These are phyloP conservation scores for Heliamphora exappendiculata DNA, from an alignment of 148 eudicot species.

Conservation along the genomic window DNA sequence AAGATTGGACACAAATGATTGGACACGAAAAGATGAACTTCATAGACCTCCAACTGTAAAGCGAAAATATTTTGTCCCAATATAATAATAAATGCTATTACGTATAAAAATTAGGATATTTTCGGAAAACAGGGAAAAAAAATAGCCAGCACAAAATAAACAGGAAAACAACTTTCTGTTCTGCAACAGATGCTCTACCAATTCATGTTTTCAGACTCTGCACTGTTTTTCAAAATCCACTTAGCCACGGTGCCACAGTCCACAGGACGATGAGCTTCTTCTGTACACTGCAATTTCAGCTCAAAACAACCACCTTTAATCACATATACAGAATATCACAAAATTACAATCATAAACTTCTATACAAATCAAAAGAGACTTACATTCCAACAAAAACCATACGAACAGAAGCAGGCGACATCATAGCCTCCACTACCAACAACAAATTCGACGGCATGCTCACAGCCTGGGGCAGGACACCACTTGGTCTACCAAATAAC, in stretches of 20 bases:
- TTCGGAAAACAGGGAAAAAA: not conserved
- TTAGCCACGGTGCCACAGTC: slow-evolving; percentile 49
- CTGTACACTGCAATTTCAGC: slow-evolving; percentile 42
- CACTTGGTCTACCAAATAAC: slow-evolving; percentile 39
- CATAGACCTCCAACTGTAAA: not conserved
- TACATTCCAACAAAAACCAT: slow-evolving; percentile 64
- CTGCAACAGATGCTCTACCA: slow-evolving; percentile 31
- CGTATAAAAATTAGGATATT: not conserved
- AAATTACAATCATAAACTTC: not conserved
- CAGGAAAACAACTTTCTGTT: not conserved
- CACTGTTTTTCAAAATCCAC: slow-evolving; percentile 44
- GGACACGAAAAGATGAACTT: too few species aligned
- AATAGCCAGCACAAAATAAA: not conserved
- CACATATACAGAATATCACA: not conserved
- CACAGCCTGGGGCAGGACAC: slow-evolving; percentile 77
- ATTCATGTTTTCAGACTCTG: slow-evolving; percentile 46
- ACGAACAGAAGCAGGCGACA: slow-evolving; percentile 48
- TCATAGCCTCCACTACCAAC: slow-evolving; percentile 46
- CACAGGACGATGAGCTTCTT: slow-evolving; percentile 70
- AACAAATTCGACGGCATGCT: slow-evolving; percentile 48
- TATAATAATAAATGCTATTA: not conserved
- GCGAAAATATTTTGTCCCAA: not conserved
- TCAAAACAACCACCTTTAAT: not conserved
- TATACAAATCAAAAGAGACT: slow-evolving; percentile 14
- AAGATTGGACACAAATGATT: too few species aligned